phyloP scores from a whole-genome alignment of 1,284 basidiomycete genomes.

The Leccinum solheimii region DNA sequence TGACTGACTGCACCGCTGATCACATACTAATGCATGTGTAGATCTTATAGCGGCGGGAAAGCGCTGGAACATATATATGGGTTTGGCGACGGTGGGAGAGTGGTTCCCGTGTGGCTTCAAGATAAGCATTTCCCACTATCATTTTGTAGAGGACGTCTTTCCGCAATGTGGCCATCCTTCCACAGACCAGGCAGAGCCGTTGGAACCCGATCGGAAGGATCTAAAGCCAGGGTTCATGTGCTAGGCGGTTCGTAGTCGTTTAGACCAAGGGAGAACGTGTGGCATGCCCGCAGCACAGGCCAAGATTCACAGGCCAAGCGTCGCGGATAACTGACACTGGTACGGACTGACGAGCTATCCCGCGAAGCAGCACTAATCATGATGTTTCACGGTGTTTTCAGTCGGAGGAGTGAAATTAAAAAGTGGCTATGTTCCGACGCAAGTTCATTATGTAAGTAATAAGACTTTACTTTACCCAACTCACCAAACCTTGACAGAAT shows the following conservation, averaged over 20 bases:
- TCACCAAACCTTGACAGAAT: not conserved
- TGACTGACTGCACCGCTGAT: not conserved
- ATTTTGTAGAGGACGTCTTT: conserved; percentile 3
- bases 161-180: conserved; percentile 12
- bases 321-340: not conserved
- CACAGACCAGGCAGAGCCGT: conserved; percentile 13
- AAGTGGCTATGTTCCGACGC: too few relatives aligned
- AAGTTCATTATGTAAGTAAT: too few relatives aligned
- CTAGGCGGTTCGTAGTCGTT: not conserved
- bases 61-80: not conserved
- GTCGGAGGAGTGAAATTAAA: not conserved
- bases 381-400: not conserved
- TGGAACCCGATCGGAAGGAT: not conserved
- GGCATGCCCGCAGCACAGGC: not conserved
- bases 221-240: not conserved
- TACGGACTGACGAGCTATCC: not conserved
- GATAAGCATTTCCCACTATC: not conserved
- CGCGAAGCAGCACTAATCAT: not conserved
- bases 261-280: not conserved
- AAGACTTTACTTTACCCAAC: too few relatives aligned
- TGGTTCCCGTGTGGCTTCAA: not conserved
- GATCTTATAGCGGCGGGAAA: not conserved
- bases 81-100: not conserved
- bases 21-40: not conserved
- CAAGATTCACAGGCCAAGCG: not conserved